Evolutionary conservation across 2,329 filamentous ascomycete genomes (phyloP), one percentile per base, ranked within the genome.

Genomic region (Cladobotryum protrusum): DNA sequence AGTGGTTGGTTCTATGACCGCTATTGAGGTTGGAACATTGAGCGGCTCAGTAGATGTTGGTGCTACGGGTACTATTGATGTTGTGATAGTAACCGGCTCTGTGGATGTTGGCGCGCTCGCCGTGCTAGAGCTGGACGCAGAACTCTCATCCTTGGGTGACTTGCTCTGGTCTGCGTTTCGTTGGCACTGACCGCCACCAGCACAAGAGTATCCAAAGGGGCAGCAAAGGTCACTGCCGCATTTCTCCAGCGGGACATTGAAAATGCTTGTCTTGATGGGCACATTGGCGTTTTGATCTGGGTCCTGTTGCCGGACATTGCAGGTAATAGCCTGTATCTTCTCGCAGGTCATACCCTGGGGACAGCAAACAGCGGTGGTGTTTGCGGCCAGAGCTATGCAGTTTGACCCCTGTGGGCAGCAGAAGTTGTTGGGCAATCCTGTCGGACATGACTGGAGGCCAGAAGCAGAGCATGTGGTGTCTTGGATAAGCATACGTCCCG

Each of bases 321-420:
- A 90, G 36, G 74, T 74, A 53, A 89, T 83, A 29, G 83, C 73
- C 56, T 74, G 61, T 57, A 91, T 85, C 43, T 65, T 72, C n/a
- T 67, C 57, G 69, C 87, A 91, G 58, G 74, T 72, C 34, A 59
- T 59, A 34, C 74, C 78, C 1, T 65, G 56, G 1, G 86, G 86
- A 62, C 87, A 91, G 71, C 87, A 91, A 44, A 90, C 70, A 13
- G 84, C 75, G 0, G 85, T 87, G 5, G 83, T 84, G 41, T 74
- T 70, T n/a, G 71, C 79, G 11, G 83, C 83, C 43, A 90, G 75
- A 1, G 74, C 59, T 37, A 81, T 70, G 67, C 87, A 91, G 3
- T 62, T 73, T 6, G 74, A 69, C 15, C 63, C 67, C 24, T 67
- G 53, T 3, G 75, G 67, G 61, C 87, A 91, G 72, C 86, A 89